A percentile compares a stretch with the other conserved stretches of the same genome.
phyloP scores from a whole-genome alignment of 2,329 filamentous ascomycete species.

The Penicillium thymicola region DNA sequence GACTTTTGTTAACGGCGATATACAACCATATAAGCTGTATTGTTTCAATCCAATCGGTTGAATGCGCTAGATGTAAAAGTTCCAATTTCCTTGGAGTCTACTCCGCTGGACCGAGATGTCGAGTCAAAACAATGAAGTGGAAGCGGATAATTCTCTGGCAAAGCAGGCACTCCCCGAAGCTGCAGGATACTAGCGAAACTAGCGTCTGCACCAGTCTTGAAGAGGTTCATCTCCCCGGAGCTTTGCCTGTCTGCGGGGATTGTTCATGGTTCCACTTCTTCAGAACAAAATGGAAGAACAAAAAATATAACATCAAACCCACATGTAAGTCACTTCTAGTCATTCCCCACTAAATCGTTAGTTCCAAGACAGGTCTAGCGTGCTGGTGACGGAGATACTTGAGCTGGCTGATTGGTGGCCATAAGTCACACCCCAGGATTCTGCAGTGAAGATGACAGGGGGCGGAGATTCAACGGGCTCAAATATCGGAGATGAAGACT shows the following conservation, averaged over 20 bases:
- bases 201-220: constrained; percentile 8
- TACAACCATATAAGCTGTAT: neutral
- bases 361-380: neutral
- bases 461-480: constrained; percentile 19
- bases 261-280: constrained; percentile 9
- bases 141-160: neutral
- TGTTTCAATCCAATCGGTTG: constrained; percentile 1
- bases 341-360: constrained; percentile 5
- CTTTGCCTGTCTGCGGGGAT: neutral
- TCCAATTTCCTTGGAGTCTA: neutral
- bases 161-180: neutral
- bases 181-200: neutral
- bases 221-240: constrained; percentile 10
- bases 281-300: neutral
- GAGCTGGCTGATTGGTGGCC: constrained; percentile 11
- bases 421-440: neutral
- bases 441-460: constrained; percentile 13
- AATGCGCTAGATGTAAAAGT: neutral
- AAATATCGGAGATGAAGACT: neutral
- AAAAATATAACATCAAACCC: neutral
- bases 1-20: neutral
- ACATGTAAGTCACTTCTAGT: constrained; percentile 5
- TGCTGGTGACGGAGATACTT: neutral
- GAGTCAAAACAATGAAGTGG: neutral
- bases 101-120: neutral